Base-by-base conservation (phyloP, 768 basidiomycete species). In the Ramaria sp. region DNA sequence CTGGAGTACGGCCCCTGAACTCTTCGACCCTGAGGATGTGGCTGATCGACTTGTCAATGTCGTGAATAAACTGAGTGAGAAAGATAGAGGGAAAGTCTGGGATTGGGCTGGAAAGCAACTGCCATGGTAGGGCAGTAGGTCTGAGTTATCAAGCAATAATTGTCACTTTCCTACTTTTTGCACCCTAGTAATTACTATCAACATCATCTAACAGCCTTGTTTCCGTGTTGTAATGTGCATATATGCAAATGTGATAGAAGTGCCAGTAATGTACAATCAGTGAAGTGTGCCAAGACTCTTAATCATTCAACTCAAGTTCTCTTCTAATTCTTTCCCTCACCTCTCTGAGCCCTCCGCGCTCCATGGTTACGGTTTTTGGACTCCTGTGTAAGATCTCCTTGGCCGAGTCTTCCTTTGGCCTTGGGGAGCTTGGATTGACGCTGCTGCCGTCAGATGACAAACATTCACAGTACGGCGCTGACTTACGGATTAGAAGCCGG, bases 291-390 rank as follows among this genome's bases (percentile, higher is more conserved):
- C 2, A n/a, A 8, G 8, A 3, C 3, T 5, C 30, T 30, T 50
- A 50, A 12, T 50, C 48, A 37, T 50, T 34, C 34, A 32, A 20
- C 67, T 89, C 87, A 61, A 90, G 69, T 70, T 90, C 88, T 59
- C 75, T 72, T 61, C 86, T 76, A 63, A 91, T 86, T 62, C 87
- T 82, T 67, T 91, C 88, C 55, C 88, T 71, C 30, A 90, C 88
- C 64, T 86, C 78, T 37, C 88, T 75, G 60, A 91, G 71, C 0
- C 88, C 86, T 30, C 87, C 84, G 5, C 70, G 75, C 62, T 88
- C 85, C 25, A 72, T 74, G 63, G 80, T 84, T 34, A 91, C 81
- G 57, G 78, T 71, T 54, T 77, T 78, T 6, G 88, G 88, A 65
- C 88, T 90, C 45, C 87, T 73, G 25, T 73, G 79, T 15, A 81